These are phyloP conservation scores for Steccherinum ochraceum DNA, from an alignment of 768 basidiomycete species.

Conservation along the genomic window DNA sequence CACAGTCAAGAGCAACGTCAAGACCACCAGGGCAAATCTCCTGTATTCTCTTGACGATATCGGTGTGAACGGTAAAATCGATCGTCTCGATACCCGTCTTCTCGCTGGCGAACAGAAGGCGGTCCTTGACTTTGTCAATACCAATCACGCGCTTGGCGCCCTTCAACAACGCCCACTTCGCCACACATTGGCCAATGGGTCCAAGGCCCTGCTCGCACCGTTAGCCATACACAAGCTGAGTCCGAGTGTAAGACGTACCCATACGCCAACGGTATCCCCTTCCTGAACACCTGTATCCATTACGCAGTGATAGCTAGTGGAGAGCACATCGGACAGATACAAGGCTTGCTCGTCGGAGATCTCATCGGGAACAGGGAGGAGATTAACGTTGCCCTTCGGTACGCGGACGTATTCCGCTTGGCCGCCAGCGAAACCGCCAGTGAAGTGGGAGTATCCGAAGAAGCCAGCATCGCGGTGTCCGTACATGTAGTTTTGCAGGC, in stretches of 20 bases:
- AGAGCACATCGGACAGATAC: constrained; percentile 56
- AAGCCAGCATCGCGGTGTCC: constrained; percentile 66
- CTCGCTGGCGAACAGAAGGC: constrained; percentile 40
- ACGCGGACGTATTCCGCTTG: constrained; percentile 75
- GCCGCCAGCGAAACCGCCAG: constrained; percentile 68
- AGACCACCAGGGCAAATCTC: constrained; percentile 61
- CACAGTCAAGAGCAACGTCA: constrained; percentile 56
- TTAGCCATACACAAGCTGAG: too few relatives aligned
- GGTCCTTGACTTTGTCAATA: constrained; percentile 55
- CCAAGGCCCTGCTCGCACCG: constrained; percentile 60
- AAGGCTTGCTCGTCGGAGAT: constrained; percentile 58
- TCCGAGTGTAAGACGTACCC: constrained; percentile 51
- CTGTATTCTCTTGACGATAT: constrained; percentile 47
- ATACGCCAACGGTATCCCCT: constrained; percentile 66
- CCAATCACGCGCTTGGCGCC: constrained; percentile 67
- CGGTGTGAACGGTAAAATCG: constrained; percentile 46
- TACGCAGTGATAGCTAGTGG: constrained; percentile 70
- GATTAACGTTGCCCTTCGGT: constrained; percentile 65
- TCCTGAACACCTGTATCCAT: constrained; percentile 67
- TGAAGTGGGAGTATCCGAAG: constrained; percentile 68
- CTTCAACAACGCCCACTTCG: constrained; percentile 57
- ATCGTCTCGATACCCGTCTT: constrained; percentile 47
- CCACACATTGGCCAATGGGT: constrained; percentile 58
- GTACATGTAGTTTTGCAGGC: constrained; percentile 53
- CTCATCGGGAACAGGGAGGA: constrained; percentile 60